These are phyloP conservation scores for Candida pini DNA, from an alignment of 805 yeast species.

Conservation along the genomic window DNA sequence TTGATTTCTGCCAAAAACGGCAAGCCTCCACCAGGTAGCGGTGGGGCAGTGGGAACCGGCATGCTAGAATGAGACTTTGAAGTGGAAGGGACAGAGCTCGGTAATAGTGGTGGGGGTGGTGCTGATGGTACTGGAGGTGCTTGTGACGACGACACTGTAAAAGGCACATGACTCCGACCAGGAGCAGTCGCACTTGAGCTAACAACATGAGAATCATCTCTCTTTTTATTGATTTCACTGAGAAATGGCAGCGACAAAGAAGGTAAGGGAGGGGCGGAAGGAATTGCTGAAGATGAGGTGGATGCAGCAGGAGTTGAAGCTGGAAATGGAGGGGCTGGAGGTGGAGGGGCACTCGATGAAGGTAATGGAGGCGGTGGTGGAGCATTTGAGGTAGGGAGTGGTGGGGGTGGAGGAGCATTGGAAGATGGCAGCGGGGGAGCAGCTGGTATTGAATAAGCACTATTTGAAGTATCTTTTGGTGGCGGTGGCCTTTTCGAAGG, in stretches of 20 bases:
- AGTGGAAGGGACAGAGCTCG: slow-evolving; percentile 6
- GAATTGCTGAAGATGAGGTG: neutral
- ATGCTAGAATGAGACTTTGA: slow-evolving; percentile 4
- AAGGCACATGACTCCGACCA: too few relatives aligned
- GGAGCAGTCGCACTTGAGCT: too few relatives aligned
- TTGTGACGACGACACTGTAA: neutral
- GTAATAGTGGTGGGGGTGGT: slow-evolving; percentile 13
- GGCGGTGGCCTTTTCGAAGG: slow-evolving; percentile 15
- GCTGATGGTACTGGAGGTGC: neutral
- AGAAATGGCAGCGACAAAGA: slow-evolving; percentile 45
- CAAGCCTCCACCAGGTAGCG: slow-evolving; percentile 31
- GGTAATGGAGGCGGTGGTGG: slow-evolving; percentile 12
- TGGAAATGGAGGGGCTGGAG: slow-evolving; percentile 8
- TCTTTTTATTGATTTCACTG: slow-evolving; percentile 46
- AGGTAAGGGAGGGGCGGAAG: slow-evolving; percentile 11
- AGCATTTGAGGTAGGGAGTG: slow-evolving; percentile 17
- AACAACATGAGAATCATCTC: slow-evolving; percentile 42
- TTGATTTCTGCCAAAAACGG: slow-evolving; percentile 54
- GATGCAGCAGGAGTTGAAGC: too few relatives aligned
- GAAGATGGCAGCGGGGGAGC: slow-evolving; percentile 17
- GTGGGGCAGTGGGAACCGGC: slow-evolving; percentile 21
- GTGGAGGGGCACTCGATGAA: slow-evolving; percentile 9
- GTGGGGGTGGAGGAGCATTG: slow-evolving; percentile 15
- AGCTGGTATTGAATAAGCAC: slow-evolving; percentile 12
- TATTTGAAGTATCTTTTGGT: neutral